These are phyloP conservation scores for Verticillium zaregamsianum DNA, from an alignment of 2,329 filamentous ascomycete species.

Conservation along the genomic window DNA sequence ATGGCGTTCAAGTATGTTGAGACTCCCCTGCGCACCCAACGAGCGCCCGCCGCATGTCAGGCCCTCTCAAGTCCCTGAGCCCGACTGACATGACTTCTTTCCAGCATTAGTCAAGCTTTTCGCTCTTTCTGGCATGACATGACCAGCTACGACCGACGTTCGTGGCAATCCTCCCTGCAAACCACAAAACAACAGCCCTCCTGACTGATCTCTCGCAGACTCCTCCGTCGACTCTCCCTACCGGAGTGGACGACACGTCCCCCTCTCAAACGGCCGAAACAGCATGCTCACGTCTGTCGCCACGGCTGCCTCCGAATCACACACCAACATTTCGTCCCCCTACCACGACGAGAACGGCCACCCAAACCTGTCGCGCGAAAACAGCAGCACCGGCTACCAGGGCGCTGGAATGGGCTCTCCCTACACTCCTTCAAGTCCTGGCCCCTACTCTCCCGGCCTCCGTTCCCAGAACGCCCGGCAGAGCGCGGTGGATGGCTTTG, in stretches of 20 bases:
- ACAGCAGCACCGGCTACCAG: slow-evolving; percentile 56
- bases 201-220: slow-evolving; percentile 52
- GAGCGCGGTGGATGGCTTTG: slow-evolving; percentile 61
- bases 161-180: slow-evolving; percentile 20
- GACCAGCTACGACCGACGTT: slow-evolving; percentile 67
- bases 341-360: slow-evolving; percentile 70
- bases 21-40: neutral
- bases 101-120: slow-evolving; percentile 66
- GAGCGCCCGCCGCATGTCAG: neutral
- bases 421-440: slow-evolving; percentile 46
- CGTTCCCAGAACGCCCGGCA: slow-evolving; percentile 70
- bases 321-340: slow-evolving; percentile 73
- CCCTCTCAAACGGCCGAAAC: slow-evolving; percentile 77
- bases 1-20: slow-evolving; percentile 15
- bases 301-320: slow-evolving; percentile 77
- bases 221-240: slow-evolving; percentile 91
- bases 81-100: neutral
- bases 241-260: slow-evolving; percentile 84
- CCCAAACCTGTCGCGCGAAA: slow-evolving; percentile 44
- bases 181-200: slow-evolving; percentile 11
- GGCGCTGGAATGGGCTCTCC: slow-evolving; percentile 48
- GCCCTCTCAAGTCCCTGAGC: neutral
- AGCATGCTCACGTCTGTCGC: slow-evolving; percentile 82
- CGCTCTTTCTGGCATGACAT: slow-evolving; percentile 94
- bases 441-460: slow-evolving; percentile 87